Conservation (phyloP, 2,329 filamentous ascomycete genomes). For the Monosporascus sp. region DNA sequence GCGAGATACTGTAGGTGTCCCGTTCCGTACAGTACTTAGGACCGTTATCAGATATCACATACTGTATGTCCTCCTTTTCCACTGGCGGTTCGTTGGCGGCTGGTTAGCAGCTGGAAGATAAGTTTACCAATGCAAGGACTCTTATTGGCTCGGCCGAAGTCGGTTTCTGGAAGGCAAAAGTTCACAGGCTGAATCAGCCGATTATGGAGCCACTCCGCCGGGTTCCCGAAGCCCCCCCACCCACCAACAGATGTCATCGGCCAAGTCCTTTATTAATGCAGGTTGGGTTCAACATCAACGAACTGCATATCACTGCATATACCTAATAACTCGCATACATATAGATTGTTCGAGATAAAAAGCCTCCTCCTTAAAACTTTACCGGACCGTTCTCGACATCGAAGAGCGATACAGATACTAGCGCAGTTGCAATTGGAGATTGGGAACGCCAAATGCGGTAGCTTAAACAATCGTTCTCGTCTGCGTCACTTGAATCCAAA, state of each 20-base stretch:
- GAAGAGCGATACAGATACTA: neutral
- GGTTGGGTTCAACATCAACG: no score
- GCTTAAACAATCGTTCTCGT: neutral
- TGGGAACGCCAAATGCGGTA: neutral
- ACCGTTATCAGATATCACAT: neutral
- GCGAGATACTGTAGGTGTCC: neutral
- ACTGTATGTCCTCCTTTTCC: neutral
- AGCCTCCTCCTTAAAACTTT: neutral
- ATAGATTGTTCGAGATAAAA: no score
- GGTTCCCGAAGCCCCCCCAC: neutral
- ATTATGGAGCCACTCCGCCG: neutral
- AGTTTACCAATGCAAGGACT: constrained; percentile 23
- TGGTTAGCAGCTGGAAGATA: neutral
- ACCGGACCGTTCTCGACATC: neutral
- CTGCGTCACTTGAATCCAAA: neutral
- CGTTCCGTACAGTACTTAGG: neutral
- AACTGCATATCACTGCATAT: no score
- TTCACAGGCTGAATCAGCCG: neutral
- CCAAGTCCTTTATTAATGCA: neutral
- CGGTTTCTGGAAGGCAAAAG: constrained; percentile 13
- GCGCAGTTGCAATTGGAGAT: neutral
- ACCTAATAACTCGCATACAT: no score
- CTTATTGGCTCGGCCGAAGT: constrained; percentile 34
- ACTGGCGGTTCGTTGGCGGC: neutral
- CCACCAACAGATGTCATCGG: neutral